phyloP scores from a whole-genome alignment of 164 flowering plant genomes.

The Berberis vulgaris region DNA sequence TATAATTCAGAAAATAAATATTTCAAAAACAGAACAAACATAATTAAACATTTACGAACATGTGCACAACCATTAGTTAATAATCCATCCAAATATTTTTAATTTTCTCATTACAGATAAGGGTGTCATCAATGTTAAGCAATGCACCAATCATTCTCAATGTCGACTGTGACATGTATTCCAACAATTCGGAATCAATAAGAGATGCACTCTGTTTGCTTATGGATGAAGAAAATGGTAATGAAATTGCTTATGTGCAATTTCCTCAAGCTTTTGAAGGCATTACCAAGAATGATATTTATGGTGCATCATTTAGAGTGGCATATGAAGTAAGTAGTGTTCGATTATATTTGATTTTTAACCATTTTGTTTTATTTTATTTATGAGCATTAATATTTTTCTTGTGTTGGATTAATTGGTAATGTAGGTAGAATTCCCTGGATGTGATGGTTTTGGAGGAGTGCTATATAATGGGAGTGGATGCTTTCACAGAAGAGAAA shows the following conservation, averaged over 20 bases:
- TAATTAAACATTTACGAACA: not conserved
- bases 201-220: not conserved
- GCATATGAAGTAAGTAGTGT: not conserved
- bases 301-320: constrained; percentile 10
- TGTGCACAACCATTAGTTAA: not conserved
- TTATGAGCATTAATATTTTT: not conserved
- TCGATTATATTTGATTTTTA: not conserved
- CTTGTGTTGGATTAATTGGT: not conserved
- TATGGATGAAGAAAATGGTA: not conserved
- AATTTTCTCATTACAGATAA: constrained; percentile 25
- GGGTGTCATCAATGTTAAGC: constrained; percentile 60
- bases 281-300: not conserved
- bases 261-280: not conserved
- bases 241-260: not conserved
- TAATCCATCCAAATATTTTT: not conserved
- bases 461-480: constrained; percentile 56
- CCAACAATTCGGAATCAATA: not conserved
- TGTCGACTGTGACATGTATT: no score
- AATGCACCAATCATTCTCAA: constrained; percentile 15
- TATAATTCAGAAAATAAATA: no score
- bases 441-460: constrained; percentile 17
- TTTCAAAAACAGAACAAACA: not conserved
- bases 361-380: not conserved
- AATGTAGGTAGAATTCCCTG: constrained; percentile 53
- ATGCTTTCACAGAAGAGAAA: constrained; percentile 60